Conservation (phyloP, 225 moss, liverwort and hornwort species). For the Pseudisothecium myosuroides region DNA sequence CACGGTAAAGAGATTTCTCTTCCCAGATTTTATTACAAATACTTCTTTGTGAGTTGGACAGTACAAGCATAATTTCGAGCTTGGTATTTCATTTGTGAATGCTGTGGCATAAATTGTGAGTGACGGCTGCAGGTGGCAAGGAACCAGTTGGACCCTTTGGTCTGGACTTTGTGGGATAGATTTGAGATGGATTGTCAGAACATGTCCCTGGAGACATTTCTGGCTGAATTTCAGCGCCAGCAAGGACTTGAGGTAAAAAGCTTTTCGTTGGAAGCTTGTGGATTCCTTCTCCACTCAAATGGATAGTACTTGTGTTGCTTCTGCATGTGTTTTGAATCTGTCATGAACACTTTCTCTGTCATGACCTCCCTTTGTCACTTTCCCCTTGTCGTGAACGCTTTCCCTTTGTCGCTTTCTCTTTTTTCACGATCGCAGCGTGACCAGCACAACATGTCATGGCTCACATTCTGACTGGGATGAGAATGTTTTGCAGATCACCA, state of each 20-base stretch:
- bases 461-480: background rate
- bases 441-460: background rate
- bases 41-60: background rate
- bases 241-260: conserved; percentile 86
- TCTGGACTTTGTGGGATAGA: conserved; percentile 98
- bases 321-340: background rate
- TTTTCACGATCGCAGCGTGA: background rate
- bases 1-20: conserved; percentile 20
- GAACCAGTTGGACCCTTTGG: conserved; percentile 56
- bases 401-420: background rate
- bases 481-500: conserved; percentile 59
- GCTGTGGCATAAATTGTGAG: background rate
- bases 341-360: background rate
- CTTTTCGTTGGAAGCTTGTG: background rate
- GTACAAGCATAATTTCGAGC: background rate
- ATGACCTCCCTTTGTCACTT: background rate
- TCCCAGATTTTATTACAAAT: background rate
- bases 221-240: conserved; percentile 83
- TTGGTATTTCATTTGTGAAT: background rate
- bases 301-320: background rate
- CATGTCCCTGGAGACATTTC: conserved; percentile 72
- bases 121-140: conserved; percentile 57
- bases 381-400: background rate
- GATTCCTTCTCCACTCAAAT: background rate
- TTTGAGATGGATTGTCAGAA: conserved; percentile 97